A percentile compares a stretch with the other conserved stretches of the same genome.
Conservation (phyloP, 495 filamentous ascomycete species). For the Penicillium robsamsonii region DNA sequence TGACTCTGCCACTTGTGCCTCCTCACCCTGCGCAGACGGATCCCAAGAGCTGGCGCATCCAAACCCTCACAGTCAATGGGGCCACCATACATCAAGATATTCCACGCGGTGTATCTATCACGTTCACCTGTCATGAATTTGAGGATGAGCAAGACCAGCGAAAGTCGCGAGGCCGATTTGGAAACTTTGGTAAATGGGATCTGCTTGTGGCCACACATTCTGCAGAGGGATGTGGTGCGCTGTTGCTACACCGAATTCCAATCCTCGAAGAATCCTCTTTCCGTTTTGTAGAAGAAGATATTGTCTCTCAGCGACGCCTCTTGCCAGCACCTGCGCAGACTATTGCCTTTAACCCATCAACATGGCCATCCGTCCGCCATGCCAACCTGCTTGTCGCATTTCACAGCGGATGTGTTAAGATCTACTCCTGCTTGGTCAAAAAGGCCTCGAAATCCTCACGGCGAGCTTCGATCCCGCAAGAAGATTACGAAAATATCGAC, state of each 20-base stretch:
- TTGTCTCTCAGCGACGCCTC: constrained; percentile 60
- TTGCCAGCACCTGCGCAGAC: constrained; percentile 62
- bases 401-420: constrained; percentile 63
- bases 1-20: constrained; percentile 71
- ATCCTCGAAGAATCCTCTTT: constrained; percentile 36
- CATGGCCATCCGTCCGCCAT: constrained; percentile 56
- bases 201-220: constrained; percentile 62
- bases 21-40: constrained; percentile 57
- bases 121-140: constrained; percentile 53
- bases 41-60: constrained; percentile 54
- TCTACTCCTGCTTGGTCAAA: constrained; percentile 53
- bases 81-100: constrained; percentile 55
- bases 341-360: constrained; percentile 71
- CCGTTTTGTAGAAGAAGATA: constrained; percentile 38
- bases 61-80: constrained; percentile 52
- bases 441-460: constrained; percentile 29
- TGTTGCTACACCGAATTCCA: constrained; percentile 55
- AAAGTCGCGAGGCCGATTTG: constrained; percentile 29
- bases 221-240: constrained; percentile 61
- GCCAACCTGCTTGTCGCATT: constrained; percentile 66
- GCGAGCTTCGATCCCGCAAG: constrained; percentile 25
- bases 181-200: constrained; percentile 43
- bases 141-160: constrained; percentile 29
- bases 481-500: constrained; percentile 34
- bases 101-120: constrained; percentile 65